These are phyloP conservation scores for Acanthamoeba lugdunensis DNA, from an alignment of 208 protist genomes.

Conservation along the genomic window DNA sequence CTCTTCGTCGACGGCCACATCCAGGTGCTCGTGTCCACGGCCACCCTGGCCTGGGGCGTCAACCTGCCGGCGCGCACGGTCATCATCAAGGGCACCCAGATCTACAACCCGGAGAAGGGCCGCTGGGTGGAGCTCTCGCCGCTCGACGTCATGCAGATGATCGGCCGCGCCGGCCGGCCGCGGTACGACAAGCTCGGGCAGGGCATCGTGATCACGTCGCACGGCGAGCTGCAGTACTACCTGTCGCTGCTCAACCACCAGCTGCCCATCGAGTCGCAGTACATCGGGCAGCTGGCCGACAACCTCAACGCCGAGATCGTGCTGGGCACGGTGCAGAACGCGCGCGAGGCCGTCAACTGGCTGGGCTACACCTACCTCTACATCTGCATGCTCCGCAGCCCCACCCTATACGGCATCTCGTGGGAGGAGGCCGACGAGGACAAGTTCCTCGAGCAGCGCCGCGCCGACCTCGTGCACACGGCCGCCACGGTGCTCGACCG, in stretches of 20 bases:
- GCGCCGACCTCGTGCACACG: conserved; percentile 80
- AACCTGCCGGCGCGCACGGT: conserved; percentile 99
- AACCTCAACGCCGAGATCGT: conserved; percentile 97
- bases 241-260: conserved; percentile 93
- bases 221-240: conserved; percentile 96
- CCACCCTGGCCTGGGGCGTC: conserved; percentile 99
- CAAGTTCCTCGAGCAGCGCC: conserved; percentile 74
- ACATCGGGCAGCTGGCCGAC: conserved; percentile 91
- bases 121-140: conserved; percentile 95
- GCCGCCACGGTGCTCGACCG: conserved; percentile 84
- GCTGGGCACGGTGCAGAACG: conserved; percentile 96
- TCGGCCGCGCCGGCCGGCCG: conserved; percentile 96
- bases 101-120: conserved; percentile 93
- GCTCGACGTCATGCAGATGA: conserved; percentile 98
- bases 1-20: conserved; percentile 95
- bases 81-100: conserved; percentile 96
- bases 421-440: conserved; percentile 77
- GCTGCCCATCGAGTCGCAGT: conserved; percentile 96
- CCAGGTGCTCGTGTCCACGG: conserved; percentile 96
- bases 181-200: conserved; percentile 97
- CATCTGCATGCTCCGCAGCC: conserved; percentile 96
- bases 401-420: conserved; percentile 93
- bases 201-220: conserved; percentile 96
- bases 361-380: conserved; percentile 98
- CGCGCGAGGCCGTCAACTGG: conserved; percentile 95